Evolutionary conservation across 257 asterid species (phyloP).

Genomic region (Misopates orontium): DNA sequence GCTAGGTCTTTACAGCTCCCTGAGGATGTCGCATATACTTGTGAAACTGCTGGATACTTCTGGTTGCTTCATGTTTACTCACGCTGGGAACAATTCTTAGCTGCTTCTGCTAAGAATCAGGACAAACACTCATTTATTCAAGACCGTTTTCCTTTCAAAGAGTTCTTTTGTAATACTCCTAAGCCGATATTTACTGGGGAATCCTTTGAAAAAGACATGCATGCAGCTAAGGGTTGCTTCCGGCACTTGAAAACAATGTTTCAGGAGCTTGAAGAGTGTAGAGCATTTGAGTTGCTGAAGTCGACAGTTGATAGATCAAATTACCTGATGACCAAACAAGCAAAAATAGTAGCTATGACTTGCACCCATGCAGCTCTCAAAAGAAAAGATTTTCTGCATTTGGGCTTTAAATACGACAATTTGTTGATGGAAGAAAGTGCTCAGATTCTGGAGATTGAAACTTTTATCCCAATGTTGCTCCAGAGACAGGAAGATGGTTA

Average conservation of each 20-base stretch:
- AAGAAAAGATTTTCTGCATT: slow-evolving; percentile 86
- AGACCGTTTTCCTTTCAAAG: slow-evolving; percentile 92
- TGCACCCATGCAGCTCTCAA: slow-evolving; percentile 99
- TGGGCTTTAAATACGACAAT: slow-evolving; percentile 96
- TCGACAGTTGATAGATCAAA: slow-evolving; percentile 93
- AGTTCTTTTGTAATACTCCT: slow-evolving; percentile 77
- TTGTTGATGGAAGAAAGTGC: slow-evolving; percentile 99
- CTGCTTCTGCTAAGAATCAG: slow-evolving; percentile 68
- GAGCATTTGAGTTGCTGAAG: slow-evolving; percentile 97
- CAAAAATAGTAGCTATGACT: slow-evolving; percentile 98
- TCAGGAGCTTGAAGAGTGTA: slow-evolving; percentile 98
- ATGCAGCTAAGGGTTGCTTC: slow-evolving; percentile 92
- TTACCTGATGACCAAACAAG: slow-evolving; percentile 95
- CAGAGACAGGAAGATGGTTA: slow-evolving; percentile 99
- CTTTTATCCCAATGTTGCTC: slow-evolving; percentile 95
- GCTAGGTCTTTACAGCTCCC: slow-evolving; percentile 91
- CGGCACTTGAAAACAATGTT: slow-evolving; percentile 90
- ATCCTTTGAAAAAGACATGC: slow-evolving; percentile 85
- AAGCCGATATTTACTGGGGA: slow-evolving; percentile 70
- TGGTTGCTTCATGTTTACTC: slow-evolving; percentile 98
- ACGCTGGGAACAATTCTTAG: slow-evolving; percentile 92
- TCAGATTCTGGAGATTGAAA: slow-evolving; percentile 95
- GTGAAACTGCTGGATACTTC: slow-evolving; percentile 97
- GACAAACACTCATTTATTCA: slow-evolving; percentile 67
- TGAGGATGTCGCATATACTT: slow-evolving; percentile 96